Conservation (phyloP, 83 land plant species). For the Diphasiastrum complanatum region DNA sequence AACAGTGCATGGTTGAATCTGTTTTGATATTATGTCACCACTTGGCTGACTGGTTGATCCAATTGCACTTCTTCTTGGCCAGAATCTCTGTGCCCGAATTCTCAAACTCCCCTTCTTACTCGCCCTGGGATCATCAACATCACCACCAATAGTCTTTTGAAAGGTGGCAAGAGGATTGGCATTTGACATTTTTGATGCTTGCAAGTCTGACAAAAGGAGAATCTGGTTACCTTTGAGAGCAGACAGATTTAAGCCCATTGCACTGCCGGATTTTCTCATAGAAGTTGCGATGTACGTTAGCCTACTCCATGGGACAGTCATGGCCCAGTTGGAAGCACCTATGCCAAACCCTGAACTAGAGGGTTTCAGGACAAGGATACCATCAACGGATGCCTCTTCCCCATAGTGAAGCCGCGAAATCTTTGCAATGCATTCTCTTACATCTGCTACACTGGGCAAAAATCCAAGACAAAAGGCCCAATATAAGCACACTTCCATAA, state of each 20-base stretch:
- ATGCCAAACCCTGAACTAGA: constrained; percentile 80
- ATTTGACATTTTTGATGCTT: too few relatives aligned
- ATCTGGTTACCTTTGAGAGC: constrained; percentile 47
- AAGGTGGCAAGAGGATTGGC: too few relatives aligned
- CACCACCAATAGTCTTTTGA: too few relatives aligned
- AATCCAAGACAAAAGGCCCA: neutral
- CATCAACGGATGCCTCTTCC: constrained; percentile 74
- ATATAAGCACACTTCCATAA: too few relatives aligned
- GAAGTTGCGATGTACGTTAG: constrained; percentile 51
- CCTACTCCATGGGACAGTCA: constrained; percentile 44
- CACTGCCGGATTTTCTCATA: constrained; percentile 31
- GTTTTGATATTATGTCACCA: too few relatives aligned
- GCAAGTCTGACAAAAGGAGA: constrained; percentile 50
- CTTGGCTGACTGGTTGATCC: too few relatives aligned
- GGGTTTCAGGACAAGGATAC: constrained; percentile 47
- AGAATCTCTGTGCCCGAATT: too few relatives aligned
- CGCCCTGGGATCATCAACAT: too few relatives aligned
- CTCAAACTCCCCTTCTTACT: too few relatives aligned
- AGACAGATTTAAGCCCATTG: constrained; percentile 52
- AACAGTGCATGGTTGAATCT: too few relatives aligned
- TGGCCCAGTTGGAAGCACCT: constrained; percentile 77
- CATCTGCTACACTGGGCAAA: constrained; percentile 61
- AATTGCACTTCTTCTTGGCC: too few relatives aligned
- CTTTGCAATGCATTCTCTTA: constrained; percentile 49
- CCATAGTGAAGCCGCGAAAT: constrained; percentile 58